phyloP scores from a whole-genome alignment of 2,329 filamentous ascomycete genomes.

The Corynespora cassiicola region DNA sequence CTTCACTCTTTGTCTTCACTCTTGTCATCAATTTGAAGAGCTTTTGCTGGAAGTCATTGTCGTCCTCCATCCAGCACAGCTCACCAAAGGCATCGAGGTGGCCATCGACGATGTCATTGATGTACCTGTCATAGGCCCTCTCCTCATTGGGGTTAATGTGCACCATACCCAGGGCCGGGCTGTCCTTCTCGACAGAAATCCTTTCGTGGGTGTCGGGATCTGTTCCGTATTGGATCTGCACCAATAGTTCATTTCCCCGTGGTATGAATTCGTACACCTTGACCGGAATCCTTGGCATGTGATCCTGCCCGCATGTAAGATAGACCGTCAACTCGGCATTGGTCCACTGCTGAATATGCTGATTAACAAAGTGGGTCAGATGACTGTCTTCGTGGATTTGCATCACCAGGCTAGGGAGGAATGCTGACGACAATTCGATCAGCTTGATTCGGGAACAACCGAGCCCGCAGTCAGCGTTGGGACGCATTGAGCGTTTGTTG shows the following conservation, averaged over 20 bases:
- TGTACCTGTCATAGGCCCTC: slow-evolving; percentile 52
- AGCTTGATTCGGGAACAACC: slow-evolving; percentile 55
- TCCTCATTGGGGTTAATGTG: slow-evolving; percentile 53
- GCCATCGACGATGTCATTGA: slow-evolving; percentile 50
- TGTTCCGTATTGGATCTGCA: slow-evolving; percentile 52
- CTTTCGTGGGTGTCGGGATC: slow-evolving; percentile 41
- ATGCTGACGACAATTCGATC: slow-evolving; percentile 50
- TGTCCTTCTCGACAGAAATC: slow-evolving; percentile 43
- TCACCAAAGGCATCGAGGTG: slow-evolving; percentile 50
- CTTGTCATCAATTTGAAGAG: slow-evolving; percentile 51
- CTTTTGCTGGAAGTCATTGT: slow-evolving; percentile 51
- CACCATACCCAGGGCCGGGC: slow-evolving; percentile 54
- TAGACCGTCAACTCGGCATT: slow-evolving; percentile 48
- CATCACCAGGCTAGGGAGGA: slow-evolving; percentile 51
- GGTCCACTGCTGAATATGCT: slow-evolving; percentile 46
- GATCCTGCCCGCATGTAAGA: slow-evolving; percentile 50
- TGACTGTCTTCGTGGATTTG: slow-evolving; percentile 52
- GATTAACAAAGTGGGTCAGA: slow-evolving; percentile 47
- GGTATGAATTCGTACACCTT: slow-evolving; percentile 56
- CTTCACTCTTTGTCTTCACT: slow-evolving; percentile 46
- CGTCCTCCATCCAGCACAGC: slow-evolving; percentile 54
- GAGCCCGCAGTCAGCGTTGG: slow-evolving; percentile 50
- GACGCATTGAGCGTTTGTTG: slow-evolving; percentile 44
- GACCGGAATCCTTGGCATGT: slow-evolving; percentile 51
- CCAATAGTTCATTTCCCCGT: slow-evolving; percentile 45